A percentile compares a stretch with the other conserved stretches of the same genome.
phyloP scores from a whole-genome alignment of 345 rosid species.

The Aegle marmelos region DNA sequence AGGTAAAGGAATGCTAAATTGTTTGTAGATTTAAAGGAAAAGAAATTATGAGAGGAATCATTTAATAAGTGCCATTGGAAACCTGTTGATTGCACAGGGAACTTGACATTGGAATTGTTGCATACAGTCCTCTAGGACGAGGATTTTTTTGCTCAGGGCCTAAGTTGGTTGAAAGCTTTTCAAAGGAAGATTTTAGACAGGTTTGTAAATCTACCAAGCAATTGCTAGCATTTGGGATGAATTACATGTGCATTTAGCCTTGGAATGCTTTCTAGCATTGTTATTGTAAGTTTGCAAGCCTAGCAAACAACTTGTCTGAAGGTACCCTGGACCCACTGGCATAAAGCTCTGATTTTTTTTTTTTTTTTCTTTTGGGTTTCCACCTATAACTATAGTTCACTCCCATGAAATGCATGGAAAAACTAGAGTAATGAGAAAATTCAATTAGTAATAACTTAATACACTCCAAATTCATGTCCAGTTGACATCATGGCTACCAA shows the following conservation, averaged over 20 bases:
- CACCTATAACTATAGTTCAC: no score
- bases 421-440: neutral
- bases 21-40: neutral
- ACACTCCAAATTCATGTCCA: neutral
- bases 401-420: neutral
- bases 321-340: neutral
- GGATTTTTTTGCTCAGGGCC: constrained; percentile 66
- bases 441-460: neutral
- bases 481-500: neutral
- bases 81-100: constrained; percentile 33
- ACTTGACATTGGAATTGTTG: constrained; percentile 73
- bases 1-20: constrained; percentile 28
- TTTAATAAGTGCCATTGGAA: neutral
- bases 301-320: neutral
- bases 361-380: no score
- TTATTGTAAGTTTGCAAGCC: neutral
- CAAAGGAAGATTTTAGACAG: constrained; percentile 43
- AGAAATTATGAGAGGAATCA: neutral
- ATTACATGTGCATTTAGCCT: neutral
- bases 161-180: constrained; percentile 39
- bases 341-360: no score
- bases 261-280: neutral
- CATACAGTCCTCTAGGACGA: constrained; percentile 67
- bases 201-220: constrained; percentile 13
- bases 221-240: neutral